Conservation (phyloP, 495 filamentous ascomycete species). For the Immersiella caudata region DNA sequence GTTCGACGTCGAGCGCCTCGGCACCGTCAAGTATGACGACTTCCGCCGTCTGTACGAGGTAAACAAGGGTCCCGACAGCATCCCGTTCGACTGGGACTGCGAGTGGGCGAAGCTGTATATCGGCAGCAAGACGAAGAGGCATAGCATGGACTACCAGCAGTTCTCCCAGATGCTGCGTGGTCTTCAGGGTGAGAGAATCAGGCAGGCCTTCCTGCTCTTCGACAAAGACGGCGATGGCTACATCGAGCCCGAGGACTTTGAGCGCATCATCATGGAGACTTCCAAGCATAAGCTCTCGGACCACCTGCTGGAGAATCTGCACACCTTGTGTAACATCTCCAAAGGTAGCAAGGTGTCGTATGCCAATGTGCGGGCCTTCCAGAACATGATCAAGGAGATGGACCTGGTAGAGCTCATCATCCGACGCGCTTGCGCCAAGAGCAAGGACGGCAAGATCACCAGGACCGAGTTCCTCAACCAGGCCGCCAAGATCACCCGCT, state of each 20-base stretch:
- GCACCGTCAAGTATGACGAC: constrained; percentile 82
- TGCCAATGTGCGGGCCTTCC: constrained; percentile 94
- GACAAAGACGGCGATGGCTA: constrained; percentile 96
- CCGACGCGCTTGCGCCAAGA: constrained; percentile 81
- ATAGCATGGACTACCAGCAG: constrained; percentile 91
- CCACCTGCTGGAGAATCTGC: constrained; percentile 90
- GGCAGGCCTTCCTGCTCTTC: constrained; percentile 90
- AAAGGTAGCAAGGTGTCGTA: constrained; percentile 92
- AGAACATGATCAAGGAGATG: constrained; percentile 96
- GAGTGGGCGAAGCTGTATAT: constrained; percentile 97
- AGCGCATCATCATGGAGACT: constrained; percentile 91
- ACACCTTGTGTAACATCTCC: constrained; percentile 93
- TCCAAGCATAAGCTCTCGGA: constrained; percentile 97
- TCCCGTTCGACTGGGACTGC: constrained; percentile 96
- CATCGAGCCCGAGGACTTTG: constrained; percentile 94
- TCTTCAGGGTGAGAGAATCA: constrained; percentile 90
- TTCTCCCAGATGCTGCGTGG: constrained; percentile 98
- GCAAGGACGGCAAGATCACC: constrained; percentile 87
- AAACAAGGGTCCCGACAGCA: constrained; percentile 76
- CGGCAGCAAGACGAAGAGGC: constrained; percentile 78
- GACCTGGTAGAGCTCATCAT: constrained; percentile 93
- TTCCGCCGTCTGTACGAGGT: constrained; percentile 78
- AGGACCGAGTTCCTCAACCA: constrained; percentile 93
- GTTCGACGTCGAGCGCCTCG: constrained; percentile 82
- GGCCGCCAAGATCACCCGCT: constrained; percentile 84